These are phyloP conservation scores for Mycena alexandri DNA, from an alignment of 768 basidiomycete genomes.

Conservation along the genomic window DNA sequence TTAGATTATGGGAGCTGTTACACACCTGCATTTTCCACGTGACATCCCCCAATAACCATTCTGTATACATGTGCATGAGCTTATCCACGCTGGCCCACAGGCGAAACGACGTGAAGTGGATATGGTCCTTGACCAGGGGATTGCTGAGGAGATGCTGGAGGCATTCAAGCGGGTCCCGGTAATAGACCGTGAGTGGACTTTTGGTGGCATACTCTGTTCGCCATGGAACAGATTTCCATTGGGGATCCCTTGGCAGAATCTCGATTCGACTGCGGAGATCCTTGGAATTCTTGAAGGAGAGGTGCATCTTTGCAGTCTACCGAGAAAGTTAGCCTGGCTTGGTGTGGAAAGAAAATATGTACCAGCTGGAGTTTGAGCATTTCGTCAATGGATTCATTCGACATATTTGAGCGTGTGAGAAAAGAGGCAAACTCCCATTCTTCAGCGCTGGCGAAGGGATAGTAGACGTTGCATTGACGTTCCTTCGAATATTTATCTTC, in stretches of 20 bases:
- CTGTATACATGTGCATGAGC: not conserved
- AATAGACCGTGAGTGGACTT: conserved; percentile 42
- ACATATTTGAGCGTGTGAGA: not conserved
- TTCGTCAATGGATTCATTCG: not conserved
- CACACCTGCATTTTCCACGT: conserved; percentile 39
- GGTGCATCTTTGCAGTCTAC: not conserved
- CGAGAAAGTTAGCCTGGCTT: too few relatives aligned
- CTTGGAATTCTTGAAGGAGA: conserved; percentile 3
- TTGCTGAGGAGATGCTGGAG: conserved; percentile 43
- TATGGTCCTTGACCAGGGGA: conserved; percentile 42
- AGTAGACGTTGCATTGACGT: not conserved
- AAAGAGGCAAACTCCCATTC: conserved; percentile 18
- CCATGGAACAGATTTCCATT: not conserved
- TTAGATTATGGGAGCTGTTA: conserved; percentile 5
- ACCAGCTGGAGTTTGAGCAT: not conserved
- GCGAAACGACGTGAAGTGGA: conserved; percentile 33
- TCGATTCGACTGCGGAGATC: not conserved
- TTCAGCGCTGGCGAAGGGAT: not conserved
- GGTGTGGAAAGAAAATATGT: not conserved
- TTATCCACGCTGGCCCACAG: not conserved
- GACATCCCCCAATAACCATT: conserved; percentile 16
- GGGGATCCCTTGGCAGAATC: not conserved
- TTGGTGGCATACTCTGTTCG: conserved; percentile 35
- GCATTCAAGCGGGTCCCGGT: conserved; percentile 46
- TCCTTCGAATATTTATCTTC: not conserved